Conservation (phyloP, 257 asterid genomes). For the Lantana camara region DNA sequence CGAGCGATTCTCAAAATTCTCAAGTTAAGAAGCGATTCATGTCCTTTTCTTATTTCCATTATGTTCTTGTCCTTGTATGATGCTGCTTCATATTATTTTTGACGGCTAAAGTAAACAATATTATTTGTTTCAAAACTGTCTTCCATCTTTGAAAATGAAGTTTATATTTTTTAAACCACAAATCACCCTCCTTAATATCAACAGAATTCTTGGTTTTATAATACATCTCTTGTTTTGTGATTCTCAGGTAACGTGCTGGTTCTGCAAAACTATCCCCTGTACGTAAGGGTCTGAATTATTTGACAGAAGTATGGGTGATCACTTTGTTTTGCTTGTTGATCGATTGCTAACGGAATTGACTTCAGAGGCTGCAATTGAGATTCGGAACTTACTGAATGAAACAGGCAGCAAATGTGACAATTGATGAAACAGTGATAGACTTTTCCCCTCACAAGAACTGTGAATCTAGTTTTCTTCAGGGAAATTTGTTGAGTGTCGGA, state of each 20-base stretch:
- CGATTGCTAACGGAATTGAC: constrained; percentile 94
- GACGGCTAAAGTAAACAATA: constrained; percentile 11
- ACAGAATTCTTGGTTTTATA: constrained; percentile 19
- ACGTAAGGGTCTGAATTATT: not conserved
- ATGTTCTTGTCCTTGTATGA: constrained; percentile 23
- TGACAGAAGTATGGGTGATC: constrained; percentile 76
- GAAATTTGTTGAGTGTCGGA: constrained; percentile 88
- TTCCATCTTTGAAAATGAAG: constrained; percentile 3
- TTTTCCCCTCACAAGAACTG: constrained; percentile 36
- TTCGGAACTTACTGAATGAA: constrained; percentile 50
- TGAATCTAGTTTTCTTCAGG: constrained; percentile 55
- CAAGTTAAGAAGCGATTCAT: too few species aligned
- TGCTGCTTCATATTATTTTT: constrained; percentile 20
- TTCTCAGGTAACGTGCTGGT: constrained; percentile 26
- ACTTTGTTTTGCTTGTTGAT: constrained; percentile 92
- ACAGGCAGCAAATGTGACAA: constrained; percentile 33
- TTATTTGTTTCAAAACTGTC: constrained; percentile 21
- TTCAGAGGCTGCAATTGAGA: constrained; percentile 86
- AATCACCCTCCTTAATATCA: not conserved
- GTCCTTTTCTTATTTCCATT: constrained; percentile 9
- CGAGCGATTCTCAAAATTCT: too few species aligned
- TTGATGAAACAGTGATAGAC: constrained; percentile 35
- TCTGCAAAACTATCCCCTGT: not conserved
- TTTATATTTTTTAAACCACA: not conserved
- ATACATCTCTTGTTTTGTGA: constrained; percentile 18